These are phyloP conservation scores for Ceratorhiza oryzae-sativae DNA, from an alignment of 1,284 basidiomycete species.

Conservation along the genomic window DNA sequence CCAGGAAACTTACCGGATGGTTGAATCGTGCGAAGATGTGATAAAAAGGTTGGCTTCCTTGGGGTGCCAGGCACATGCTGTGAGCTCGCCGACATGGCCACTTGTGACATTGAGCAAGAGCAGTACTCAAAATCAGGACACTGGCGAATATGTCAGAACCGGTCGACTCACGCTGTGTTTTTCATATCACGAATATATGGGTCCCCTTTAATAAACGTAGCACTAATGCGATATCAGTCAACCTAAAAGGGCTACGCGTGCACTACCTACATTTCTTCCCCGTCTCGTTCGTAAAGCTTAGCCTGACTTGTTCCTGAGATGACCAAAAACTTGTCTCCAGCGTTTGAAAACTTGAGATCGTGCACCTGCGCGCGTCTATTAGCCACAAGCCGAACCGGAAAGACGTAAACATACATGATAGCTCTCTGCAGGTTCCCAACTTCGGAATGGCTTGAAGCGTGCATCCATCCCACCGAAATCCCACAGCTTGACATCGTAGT, in stretches of 20 bases:
- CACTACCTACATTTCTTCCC: constrained; percentile 82
- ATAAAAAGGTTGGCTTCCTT: constrained; percentile 83
- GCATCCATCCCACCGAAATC: constrained; percentile 98
- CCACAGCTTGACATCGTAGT: constrained; percentile 98
- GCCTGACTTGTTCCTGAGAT: constrained; percentile 89
- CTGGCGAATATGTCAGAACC: background rate
- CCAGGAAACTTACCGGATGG: constrained; percentile 70
- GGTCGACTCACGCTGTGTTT: constrained; percentile 79
- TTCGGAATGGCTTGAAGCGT: constrained; percentile 86
- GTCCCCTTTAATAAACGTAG: constrained; percentile 92
- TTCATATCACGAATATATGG: constrained; percentile 99
- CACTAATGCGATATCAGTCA: constrained; percentile 56
- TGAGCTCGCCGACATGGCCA: constrained; percentile 93
- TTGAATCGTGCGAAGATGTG: constrained; percentile 93
- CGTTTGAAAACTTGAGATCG: constrained; percentile 85
- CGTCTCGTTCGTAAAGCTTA: constrained; percentile 88
- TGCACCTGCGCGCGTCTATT: constrained; percentile 66
- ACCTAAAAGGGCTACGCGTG: background rate
- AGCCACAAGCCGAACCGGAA: background rate
- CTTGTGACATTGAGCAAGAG: constrained; percentile 55
- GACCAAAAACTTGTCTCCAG: constrained; percentile 84
- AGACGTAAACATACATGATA: constrained; percentile 75
- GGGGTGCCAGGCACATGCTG: constrained; percentile 91
- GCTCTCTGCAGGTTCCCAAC: constrained; percentile 90
- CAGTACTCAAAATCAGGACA: background rate